phyloP scores from a whole-genome alignment of 1,139 yeast species.

The Pichia sp. region DNA sequence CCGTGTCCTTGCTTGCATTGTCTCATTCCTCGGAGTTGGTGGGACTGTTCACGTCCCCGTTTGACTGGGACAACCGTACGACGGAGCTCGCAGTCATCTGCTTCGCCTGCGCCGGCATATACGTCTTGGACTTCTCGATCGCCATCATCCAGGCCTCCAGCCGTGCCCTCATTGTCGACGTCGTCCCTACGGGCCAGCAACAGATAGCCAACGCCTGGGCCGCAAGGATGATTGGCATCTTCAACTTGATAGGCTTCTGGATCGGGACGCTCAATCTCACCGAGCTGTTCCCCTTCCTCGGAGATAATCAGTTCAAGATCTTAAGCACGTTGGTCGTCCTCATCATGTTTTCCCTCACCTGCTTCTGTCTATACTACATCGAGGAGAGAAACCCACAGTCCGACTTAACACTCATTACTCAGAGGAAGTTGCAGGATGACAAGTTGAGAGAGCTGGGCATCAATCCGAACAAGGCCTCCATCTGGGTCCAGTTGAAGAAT shows the following conservation, averaged over 20 bases:
- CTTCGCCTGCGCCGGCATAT: constrained; percentile 47
- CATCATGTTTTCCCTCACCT: constrained; percentile 37
- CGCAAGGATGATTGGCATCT: constrained; percentile 58
- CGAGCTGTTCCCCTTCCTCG: constrained; percentile 35
- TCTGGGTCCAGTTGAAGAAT: constrained; percentile 27
- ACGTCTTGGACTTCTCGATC: constrained; percentile 51
- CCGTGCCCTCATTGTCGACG: constrained; percentile 55
- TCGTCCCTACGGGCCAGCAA: constrained; percentile 49
- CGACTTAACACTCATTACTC: constrained; percentile 37
- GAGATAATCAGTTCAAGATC: constrained; percentile 48
- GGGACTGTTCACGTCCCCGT: constrained; percentile 24
- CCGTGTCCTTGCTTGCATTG: constrained; percentile 40
- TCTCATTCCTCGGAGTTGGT: constrained; percentile 45
- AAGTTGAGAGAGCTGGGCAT: constrained; percentile 34
- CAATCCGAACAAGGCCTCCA: constrained; percentile 24
- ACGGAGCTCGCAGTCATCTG: constrained; percentile 34
- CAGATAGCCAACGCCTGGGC: constrained; percentile 69
- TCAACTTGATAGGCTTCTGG: constrained; percentile 52
- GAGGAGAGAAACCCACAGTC: constrained; percentile 43
- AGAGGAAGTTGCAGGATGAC: constrained; percentile 31
- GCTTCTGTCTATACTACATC: constrained; percentile 38
- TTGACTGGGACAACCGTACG: constrained; percentile 18
- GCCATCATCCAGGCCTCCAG: constrained; percentile 58
- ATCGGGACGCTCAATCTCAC: constrained; percentile 44
- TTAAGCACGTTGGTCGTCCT: constrained; percentile 43